Evolutionary conservation across 306 rosid genomes (phyloP).

Genomic region (Lagenaria siceraria): DNA sequence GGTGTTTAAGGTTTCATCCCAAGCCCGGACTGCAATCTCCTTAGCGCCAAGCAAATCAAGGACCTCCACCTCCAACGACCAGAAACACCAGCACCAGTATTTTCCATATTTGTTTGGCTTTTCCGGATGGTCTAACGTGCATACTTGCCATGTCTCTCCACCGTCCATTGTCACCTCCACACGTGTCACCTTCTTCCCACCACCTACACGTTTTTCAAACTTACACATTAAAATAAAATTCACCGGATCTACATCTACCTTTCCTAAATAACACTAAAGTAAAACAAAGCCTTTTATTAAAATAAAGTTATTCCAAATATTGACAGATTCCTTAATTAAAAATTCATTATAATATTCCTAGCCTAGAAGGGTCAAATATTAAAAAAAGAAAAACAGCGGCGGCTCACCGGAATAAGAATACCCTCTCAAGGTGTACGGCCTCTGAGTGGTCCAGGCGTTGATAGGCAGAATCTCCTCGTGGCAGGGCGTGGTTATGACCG

Average conservation of each 20-base stretch:
- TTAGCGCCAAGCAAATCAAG: neutral
- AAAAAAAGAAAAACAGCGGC: neutral
- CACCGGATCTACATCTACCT: neutral
- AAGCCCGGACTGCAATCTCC: neutral
- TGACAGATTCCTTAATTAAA: too few species aligned
- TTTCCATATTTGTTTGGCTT: neutral
- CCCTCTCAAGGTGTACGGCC: constrained; percentile 52
- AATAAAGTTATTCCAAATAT: too few species aligned
- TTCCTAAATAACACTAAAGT: neutral
- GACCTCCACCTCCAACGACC: neutral
- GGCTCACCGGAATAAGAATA: constrained; percentile 78
- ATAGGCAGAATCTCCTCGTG: constrained; percentile 76
- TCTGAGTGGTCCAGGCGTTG: constrained; percentile 59
- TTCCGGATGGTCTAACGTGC: neutral
- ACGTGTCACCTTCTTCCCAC: neutral
- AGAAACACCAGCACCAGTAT: neutral
- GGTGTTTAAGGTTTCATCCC: neutral
- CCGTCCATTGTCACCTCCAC: neutral
- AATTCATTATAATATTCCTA: too few species aligned
- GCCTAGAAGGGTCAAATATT: too few species aligned
- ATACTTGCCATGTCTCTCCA: neutral
- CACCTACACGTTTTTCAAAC: neutral
- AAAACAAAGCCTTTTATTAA: neutral
- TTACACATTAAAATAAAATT: neutral
- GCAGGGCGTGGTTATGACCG: constrained; percentile 75